These are phyloP conservation scores for Zygoascus biomembranicola DNA, from an alignment of 805 yeast genomes.

Conservation along the genomic window DNA sequence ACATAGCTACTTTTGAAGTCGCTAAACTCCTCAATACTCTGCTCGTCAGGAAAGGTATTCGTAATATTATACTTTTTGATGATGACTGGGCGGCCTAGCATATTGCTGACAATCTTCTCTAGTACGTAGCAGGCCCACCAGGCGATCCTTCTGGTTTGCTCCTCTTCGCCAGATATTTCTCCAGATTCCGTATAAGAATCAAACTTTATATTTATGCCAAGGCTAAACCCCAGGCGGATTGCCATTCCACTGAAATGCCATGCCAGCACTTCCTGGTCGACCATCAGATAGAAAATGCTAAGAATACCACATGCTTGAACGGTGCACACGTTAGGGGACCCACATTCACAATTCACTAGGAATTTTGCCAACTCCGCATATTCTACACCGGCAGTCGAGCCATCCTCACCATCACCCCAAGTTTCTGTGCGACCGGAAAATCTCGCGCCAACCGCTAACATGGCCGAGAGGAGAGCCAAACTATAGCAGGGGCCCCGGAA, in stretches of 20 bases:
- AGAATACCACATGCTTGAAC: constrained; percentile 13
- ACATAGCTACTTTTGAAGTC: constrained; percentile 4
- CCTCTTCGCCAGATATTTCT: constrained; percentile 6
- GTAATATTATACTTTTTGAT: constrained; percentile 14
- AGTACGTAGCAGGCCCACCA: constrained; percentile 16
- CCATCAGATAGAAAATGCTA: constrained; percentile 5
- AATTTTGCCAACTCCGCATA: constrained; percentile 13
- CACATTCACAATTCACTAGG: constrained; percentile 9
- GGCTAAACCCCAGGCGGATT: constrained; percentile 8
- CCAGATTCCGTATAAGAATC: constrained; percentile 4
- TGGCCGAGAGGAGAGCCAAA: constrained; percentile 12
- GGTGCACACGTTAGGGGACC: constrained; percentile 9
- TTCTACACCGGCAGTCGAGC: constrained; percentile 6
- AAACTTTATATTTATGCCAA: constrained; percentile 11
- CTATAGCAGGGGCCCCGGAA: constrained; percentile 7
- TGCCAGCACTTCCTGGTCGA: constrained; percentile 10
- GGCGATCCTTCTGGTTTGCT: constrained; percentile 5
- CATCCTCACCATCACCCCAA: constrained; percentile 2
- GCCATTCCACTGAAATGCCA: constrained; percentile 15
- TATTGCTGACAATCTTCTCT: constrained; percentile 10
- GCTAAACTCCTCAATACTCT: constrained; percentile 7
- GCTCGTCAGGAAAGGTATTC: constrained; percentile 6
- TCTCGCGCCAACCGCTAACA: constrained; percentile 16
- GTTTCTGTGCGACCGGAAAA: constrained; percentile 1
- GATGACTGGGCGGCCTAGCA: constrained; percentile 13